Conservation (phyloP, 441 rosid species). For the Lepidium campestre region DNA sequence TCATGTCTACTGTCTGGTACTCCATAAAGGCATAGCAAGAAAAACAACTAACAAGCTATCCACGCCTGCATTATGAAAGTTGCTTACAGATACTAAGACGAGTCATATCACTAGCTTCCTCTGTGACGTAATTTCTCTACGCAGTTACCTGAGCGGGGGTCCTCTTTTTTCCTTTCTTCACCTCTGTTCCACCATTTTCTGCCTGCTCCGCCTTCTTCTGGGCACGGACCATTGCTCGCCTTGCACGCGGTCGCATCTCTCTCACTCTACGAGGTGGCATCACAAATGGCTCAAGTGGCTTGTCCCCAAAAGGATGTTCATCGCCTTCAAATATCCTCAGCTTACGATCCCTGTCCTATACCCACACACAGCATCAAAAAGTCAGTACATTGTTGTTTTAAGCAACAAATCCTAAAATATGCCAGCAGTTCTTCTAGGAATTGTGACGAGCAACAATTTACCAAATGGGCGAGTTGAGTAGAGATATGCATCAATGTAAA, state of each 20-base stretch:
- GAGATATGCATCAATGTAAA: not conserved
- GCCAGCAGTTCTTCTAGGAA: not conserved
- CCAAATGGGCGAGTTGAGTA: not conserved
- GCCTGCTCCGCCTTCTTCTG: conserved; percentile 82
- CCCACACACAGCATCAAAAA: conserved; percentile 13
- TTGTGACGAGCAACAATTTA: not conserved
- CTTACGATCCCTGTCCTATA: conserved; percentile 88
- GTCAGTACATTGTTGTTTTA: not conserved
- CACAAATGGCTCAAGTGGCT: conserved; percentile 62
- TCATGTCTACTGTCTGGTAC: not conserved
- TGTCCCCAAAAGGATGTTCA: conserved; percentile 91
- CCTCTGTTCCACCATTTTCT: conserved; percentile 37
- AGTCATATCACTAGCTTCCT: not conserved
- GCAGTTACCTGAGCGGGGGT: conserved; percentile 23
- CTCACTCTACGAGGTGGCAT: conserved; percentile 86
- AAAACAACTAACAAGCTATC: conserved; percentile 7
- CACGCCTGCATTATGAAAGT: conserved; percentile 18
- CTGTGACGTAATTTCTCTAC: conserved; percentile 6
- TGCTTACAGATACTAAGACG: conserved; percentile 4
- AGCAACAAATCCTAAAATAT: not conserved
- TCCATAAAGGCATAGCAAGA: conserved; percentile 8
- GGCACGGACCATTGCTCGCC: conserved; percentile 91
- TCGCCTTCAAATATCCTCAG: conserved; percentile 75
- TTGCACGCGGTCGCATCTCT: conserved; percentile 89
- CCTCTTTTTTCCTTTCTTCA: conserved; percentile 51